Base-by-base conservation (phyloP, 192 early-diverging fungal species). In the Linnemannia exigua region DNA sequence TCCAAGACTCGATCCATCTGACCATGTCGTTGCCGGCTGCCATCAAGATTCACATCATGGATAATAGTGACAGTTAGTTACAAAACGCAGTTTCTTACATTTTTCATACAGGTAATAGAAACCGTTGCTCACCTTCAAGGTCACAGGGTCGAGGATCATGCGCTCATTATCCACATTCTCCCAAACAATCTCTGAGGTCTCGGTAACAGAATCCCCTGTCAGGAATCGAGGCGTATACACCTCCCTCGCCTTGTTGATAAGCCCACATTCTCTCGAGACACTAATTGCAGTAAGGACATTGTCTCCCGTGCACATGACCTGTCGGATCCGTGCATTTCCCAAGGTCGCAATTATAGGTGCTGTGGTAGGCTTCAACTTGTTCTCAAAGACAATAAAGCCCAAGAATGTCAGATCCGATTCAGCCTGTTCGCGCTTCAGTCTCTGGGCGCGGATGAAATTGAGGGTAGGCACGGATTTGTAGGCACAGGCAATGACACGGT, bases 271-370 rank as follows among this genome's bases (percentile, higher is more conserved):
- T 58, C 95, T 91, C 14, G 96, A 95, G 0, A 99, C 99, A 70
- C 96, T 97, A 48, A 99, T 93, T 2, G 98, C 97, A 2, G 99
- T 99, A 28, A 99, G 89, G 31, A 99, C 93, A 87, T 99, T 99
- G 84, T 99, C 99, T 25, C 93, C 97, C 1, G 99, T 99, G 80
- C 98, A 99, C 99, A 99, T 99, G 54, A 99, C 94, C 89, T 97
- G 96, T 37, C 97, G 91, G 72, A 99, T 98, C 25, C 92, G 90
- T 16, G 99, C 99, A 33, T 91, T 91, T 35, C 92, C 88, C 28
- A 99, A 90, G 38, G 92, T 93, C 41, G 94, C 90, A 12, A 99
- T 90, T 5, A 97, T 95, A 5, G 92, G 88, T 19, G 93, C 88
- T 0, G 98, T 97, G 6, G 94, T 94, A 5, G 95, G 93, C 79